Conservation (phyloP, 1,139 yeast species). For the Kluyveromyces sp. region DNA sequence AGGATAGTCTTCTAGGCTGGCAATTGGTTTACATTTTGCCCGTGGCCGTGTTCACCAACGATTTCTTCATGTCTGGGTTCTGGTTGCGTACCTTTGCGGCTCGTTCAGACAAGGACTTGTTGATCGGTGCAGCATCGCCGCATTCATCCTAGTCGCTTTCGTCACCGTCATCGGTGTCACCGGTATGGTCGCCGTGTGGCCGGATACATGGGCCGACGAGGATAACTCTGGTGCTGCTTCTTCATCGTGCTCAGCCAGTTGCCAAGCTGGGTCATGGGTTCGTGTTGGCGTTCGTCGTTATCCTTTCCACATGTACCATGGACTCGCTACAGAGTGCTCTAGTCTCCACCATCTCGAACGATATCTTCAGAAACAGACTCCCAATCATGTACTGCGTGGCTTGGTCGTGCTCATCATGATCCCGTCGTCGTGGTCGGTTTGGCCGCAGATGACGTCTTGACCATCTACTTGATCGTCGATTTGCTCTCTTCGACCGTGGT, state of each 20-base stretch:
- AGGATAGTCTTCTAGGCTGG: conserved; percentile 74
- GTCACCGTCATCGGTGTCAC: conserved; percentile 71
- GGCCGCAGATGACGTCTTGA: conserved; percentile 74
- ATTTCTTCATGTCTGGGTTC: conserved; percentile 82
- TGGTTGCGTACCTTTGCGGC: conserved; percentile 95
- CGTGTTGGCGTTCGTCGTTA: conserved; percentile 63
- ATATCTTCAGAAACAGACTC: conserved; percentile 74
- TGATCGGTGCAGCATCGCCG: conserved; percentile 66
- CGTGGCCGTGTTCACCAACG: conserved; percentile 84
- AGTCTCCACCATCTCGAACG: conserved; percentile 84
- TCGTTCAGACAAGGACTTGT: conserved; percentile 62
- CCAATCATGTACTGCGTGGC: conserved; percentile 57
- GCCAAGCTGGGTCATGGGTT: conserved; percentile 88
- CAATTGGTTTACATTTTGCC: conserved; percentile 76
- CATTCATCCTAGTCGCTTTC: conserved; percentile 54
- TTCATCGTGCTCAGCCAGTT: conserved; percentile 60
- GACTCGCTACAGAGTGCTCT: conserved; percentile 86
- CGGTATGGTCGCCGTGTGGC: conserved; percentile 80
- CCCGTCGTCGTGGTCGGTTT: conserved; percentile 76
- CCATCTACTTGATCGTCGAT: conserved; percentile 86
- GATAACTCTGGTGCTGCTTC: conserved; percentile 59
- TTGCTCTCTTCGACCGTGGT: conserved; percentile 79
- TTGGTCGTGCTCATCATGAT: conserved; percentile 69
- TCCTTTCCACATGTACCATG: conserved; percentile 79
- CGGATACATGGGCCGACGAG: conserved; percentile 39